These are phyloP conservation scores for Phytophthora megakarya DNA, from an alignment of 352 stramenopile species.

Conservation along the genomic window DNA sequence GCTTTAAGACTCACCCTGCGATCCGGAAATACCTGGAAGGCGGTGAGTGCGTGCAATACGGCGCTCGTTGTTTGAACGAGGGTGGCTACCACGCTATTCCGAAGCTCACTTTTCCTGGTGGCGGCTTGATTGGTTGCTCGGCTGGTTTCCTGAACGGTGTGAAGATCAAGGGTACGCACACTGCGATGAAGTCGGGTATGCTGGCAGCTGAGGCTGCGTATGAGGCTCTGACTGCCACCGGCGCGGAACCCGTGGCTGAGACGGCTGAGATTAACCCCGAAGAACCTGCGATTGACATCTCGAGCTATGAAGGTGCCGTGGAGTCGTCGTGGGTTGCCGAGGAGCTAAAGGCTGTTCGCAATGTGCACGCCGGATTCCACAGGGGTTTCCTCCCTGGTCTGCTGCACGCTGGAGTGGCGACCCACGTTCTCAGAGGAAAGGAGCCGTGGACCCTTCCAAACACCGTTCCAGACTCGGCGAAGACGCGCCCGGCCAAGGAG, in stretches of 20 bases:
- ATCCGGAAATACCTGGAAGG: constrained; percentile 94
- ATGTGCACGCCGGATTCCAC: constrained; percentile 97
- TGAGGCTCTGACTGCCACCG: constrained; percentile 74
- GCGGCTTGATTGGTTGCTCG: constrained; percentile 95
- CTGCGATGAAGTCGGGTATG: constrained; percentile 98
- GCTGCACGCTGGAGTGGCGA: constrained; percentile 93
- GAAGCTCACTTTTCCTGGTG: constrained; percentile 98
- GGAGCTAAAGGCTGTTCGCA: constrained; percentile 97
- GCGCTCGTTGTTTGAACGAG: constrained; percentile 93
- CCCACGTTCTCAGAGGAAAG: constrained; percentile 93
- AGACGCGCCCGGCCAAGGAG: constrained; percentile 91
- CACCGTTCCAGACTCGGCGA: constrained; percentile 88
- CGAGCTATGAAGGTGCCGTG: constrained; percentile 88
- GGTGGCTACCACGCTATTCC: constrained; percentile 98
- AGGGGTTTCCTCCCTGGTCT: constrained; percentile 94
- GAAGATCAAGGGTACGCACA: constrained; percentile 99
- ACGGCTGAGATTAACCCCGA: constrained; percentile 76
- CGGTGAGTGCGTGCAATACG: constrained; percentile 97
- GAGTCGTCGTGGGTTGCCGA: constrained; percentile 96
- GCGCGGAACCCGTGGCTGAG: constrained; percentile 61
- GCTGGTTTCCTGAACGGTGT: constrained; percentile 98
- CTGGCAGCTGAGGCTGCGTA: constrained; percentile 96
- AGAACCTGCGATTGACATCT: constrained; percentile 69
- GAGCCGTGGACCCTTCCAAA: constrained; percentile 97
- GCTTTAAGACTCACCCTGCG: constrained; percentile 98